Percentiles rank a stretch among this genome's conserved stretches.
phyloP scores from a whole-genome alignment of 2,329 filamentous ascomycete species.

The Neocatenulostroma microsporum region DNA sequence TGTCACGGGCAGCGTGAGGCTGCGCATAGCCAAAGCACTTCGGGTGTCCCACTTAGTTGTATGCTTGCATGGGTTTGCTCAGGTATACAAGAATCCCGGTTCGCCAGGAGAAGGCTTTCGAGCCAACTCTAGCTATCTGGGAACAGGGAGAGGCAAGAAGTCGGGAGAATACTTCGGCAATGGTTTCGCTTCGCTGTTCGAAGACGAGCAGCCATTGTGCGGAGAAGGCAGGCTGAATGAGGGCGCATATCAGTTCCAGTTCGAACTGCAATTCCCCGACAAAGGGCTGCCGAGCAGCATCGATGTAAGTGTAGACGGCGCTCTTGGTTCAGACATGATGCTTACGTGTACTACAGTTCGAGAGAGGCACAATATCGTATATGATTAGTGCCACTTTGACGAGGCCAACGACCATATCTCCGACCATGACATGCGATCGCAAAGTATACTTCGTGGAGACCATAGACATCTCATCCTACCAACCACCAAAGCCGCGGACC shows the following conservation, averaged over 20 bases:
- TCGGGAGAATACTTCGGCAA: constrained; percentile 59
- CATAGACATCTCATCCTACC: constrained; percentile 73
- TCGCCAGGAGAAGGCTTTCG: constrained; percentile 50
- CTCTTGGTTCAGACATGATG: not conserved
- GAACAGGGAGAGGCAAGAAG: constrained; percentile 47
- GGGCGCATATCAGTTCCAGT: constrained; percentile 71
- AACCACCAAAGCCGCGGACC: constrained; percentile 66
- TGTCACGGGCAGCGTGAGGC: constrained; percentile 63
- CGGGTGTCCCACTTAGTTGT: constrained; percentile 75
- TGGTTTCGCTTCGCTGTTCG: constrained; percentile 71
- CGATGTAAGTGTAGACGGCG: constrained; percentile 56
- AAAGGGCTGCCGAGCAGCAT: constrained; percentile 80
- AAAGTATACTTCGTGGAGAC: constrained; percentile 73
- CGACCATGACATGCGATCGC: constrained; percentile 70
- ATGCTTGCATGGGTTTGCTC: constrained; percentile 68
- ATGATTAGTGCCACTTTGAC: constrained; percentile 85
- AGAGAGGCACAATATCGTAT: constrained; percentile 87
- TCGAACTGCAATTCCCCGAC: constrained; percentile 62
- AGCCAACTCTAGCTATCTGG: constrained; percentile 42
- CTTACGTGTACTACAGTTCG: constrained; percentile 59
- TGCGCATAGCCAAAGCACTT: constrained; percentile 65
- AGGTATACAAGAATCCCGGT: constrained; percentile 65
- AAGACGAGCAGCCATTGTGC: constrained; percentile 72
- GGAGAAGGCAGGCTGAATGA: constrained; percentile 68
- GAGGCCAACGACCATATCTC: constrained; percentile 74